These are phyloP conservation scores for Apium graveolens DNA, from an alignment of 129 eudicot genomes.

Conservation along the genomic window DNA sequence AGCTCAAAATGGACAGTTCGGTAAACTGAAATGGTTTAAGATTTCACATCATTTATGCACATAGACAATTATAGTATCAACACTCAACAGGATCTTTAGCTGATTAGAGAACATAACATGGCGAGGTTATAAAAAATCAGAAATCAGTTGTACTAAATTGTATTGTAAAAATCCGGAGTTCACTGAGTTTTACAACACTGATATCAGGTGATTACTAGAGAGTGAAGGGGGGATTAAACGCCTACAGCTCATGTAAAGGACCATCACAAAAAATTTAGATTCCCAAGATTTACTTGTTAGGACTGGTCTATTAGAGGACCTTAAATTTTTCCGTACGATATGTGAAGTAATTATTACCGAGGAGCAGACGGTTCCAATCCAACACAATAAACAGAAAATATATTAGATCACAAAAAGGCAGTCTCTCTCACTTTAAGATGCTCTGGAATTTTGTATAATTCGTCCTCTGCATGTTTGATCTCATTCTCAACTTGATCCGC, in stretches of 20 bases:
- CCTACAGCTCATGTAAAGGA: neutral
- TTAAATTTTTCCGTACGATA: neutral
- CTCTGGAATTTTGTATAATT: constrained; percentile 83
- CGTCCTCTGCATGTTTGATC: constrained; percentile 74
- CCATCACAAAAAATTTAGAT: neutral
- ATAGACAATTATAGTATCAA: neutral
- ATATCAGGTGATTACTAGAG: neutral
- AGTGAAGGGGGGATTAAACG: neutral
- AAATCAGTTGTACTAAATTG: too few species aligned
- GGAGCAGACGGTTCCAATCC: neutral
- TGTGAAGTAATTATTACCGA: neutral
- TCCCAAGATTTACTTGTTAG: neutral
- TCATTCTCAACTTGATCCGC: constrained; percentile 69
- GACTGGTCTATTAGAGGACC: constrained; percentile 5
- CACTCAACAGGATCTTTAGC: neutral
- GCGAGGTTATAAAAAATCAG: too few species aligned
- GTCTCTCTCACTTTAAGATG: constrained; percentile 68
- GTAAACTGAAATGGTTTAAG: neutral
- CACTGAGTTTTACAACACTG: too few species aligned
- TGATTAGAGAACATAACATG: neutral
- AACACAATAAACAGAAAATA: neutral
- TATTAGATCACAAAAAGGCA: constrained; percentile 7
- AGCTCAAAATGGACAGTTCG: neutral
- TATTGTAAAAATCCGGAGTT: too few species aligned
- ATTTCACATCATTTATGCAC: neutral